phyloP scores from a whole-genome alignment of 805 yeast genomes.

The Priceomyces castillae region DNA sequence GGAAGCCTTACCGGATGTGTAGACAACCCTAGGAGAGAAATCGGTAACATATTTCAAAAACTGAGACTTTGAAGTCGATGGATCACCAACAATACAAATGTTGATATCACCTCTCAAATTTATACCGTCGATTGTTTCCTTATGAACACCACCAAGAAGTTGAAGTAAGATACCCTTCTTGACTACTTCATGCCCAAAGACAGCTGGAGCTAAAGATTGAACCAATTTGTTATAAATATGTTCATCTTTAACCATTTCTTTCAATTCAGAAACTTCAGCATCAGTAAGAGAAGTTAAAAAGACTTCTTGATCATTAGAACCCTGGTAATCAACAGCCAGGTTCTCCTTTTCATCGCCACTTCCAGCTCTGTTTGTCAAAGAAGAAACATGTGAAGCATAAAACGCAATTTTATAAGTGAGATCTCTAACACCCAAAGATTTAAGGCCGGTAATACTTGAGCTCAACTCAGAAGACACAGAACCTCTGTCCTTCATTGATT shows the following conservation, averaged over 20 bases:
- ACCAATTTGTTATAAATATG: conserved; percentile 83
- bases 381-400: conserved; percentile 84
- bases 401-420: conserved; percentile 89
- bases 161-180: conserved; percentile 90
- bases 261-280: conserved; percentile 79
- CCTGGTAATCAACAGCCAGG: conserved; percentile 32
- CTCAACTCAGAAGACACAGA: conserved; percentile 66
- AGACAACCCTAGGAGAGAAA: conserved; percentile 90
- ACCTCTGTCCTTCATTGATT: conserved; percentile 67
- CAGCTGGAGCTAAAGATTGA: conserved; percentile 90
- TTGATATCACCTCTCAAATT: conserved; percentile 95
- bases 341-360: conserved; percentile 22
- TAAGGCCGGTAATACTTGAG: conserved; percentile 86
- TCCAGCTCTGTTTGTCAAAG: conserved; percentile 42
- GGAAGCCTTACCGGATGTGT: conserved; percentile 97
- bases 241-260: conserved; percentile 86
- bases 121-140: conserved; percentile 89
- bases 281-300: conserved; percentile 76
- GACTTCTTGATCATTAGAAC: conserved; percentile 73
- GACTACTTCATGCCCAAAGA: conserved; percentile 91
- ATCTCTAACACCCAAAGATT: conserved; percentile 90
- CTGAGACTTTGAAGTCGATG: conserved; percentile 95
- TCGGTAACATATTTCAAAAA: conserved; percentile 89
- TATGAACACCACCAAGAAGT: conserved; percentile 93
- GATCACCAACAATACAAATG: conserved; percentile 95